Conservation (phyloP, 768 basidiomycete genomes). For the Candolleomyces eurysporus region DNA sequence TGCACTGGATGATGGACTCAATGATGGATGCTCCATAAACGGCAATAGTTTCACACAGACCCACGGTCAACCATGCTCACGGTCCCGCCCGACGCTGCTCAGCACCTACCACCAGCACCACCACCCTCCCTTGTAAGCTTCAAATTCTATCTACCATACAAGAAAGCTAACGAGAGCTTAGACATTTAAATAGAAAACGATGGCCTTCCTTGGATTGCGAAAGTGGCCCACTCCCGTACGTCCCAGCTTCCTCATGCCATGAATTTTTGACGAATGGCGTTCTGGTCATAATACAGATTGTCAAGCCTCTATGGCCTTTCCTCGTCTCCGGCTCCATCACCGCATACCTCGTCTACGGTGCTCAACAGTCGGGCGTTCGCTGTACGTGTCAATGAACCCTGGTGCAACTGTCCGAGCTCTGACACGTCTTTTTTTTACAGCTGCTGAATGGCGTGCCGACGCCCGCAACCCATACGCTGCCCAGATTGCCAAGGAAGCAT, state of each 20-base stretch:
- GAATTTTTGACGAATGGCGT: conserved; percentile 4
- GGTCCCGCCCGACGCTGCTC: conserved; percentile 38
- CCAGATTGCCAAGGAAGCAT: conserved; percentile 64
- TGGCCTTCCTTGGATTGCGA: conserved; percentile 78
- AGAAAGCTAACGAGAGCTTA: background rate
- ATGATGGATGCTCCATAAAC: background rate
- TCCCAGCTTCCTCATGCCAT: conserved; percentile 20
- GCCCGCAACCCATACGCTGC: conserved; percentile 82
- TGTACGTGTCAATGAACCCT: conserved; percentile 50
- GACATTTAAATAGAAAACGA: conserved; percentile 28
- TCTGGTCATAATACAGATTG: conserved; percentile 42
- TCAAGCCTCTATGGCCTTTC: conserved; percentile 81
- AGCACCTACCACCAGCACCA: conserved; percentile 18
- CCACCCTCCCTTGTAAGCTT: too few relatives aligned
- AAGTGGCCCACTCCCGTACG: conserved; percentile 79
- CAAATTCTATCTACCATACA: background rate
- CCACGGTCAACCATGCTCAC: conserved; percentile 26
- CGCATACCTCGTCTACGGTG: conserved; percentile 61
- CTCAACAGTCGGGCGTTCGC: conserved; percentile 67
- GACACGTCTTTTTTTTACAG: conserved; percentile 31
- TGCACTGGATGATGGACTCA: background rate
- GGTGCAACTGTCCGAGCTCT: background rate
- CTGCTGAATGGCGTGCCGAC: conserved; percentile 67
- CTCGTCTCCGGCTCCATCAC: conserved; percentile 63
- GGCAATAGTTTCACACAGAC: conserved; percentile 27